A percentile compares a stretch with the other conserved stretches of the same genome.
Conservation (phyloP, 208 protist species). For the Crithidia thermophila region DNA sequence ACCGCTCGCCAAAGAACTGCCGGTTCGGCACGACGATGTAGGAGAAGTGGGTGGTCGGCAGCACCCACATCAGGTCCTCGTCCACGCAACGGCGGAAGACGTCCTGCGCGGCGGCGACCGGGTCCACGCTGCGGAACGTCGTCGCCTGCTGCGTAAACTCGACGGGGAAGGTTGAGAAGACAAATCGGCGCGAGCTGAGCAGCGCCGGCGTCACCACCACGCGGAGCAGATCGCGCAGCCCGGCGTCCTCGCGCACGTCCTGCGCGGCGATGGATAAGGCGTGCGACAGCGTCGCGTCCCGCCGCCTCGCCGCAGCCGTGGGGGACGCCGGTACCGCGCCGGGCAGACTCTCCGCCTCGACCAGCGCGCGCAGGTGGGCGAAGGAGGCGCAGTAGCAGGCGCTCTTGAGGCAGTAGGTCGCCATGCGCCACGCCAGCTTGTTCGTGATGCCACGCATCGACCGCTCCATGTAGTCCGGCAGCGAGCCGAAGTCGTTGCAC, state of each 20-base stretch:
- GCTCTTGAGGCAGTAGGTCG: constrained; percentile 29
- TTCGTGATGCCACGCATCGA: constrained; percentile 21
- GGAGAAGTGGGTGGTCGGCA: constrained; percentile 37
- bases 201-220: constrained; percentile 67
- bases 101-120: constrained; percentile 49
- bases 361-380: constrained; percentile 7
- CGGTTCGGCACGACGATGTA: constrained; percentile 63
- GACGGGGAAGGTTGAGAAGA: constrained; percentile 53
- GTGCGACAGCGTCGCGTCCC: constrained; percentile 26
- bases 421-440: constrained; percentile 22
- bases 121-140: constrained; percentile 51
- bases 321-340: not conserved
- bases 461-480: constrained; percentile 14
- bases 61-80: constrained; percentile 81
- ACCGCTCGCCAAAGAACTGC: constrained; percentile 48
- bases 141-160: constrained; percentile 79
- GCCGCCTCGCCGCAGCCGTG: not conserved
- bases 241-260: constrained; percentile 23
- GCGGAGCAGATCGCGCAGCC: constrained; percentile 47
- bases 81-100: constrained; percentile 73
- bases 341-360: not conserved
- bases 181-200: constrained; percentile 53
- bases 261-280: constrained; percentile 4
- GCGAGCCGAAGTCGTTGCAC: constrained; percentile 18
- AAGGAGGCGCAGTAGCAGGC: constrained; percentile 20